phyloP scores from a whole-genome alignment of 164 flowering plant species.

The Magnolia officinalis region DNA sequence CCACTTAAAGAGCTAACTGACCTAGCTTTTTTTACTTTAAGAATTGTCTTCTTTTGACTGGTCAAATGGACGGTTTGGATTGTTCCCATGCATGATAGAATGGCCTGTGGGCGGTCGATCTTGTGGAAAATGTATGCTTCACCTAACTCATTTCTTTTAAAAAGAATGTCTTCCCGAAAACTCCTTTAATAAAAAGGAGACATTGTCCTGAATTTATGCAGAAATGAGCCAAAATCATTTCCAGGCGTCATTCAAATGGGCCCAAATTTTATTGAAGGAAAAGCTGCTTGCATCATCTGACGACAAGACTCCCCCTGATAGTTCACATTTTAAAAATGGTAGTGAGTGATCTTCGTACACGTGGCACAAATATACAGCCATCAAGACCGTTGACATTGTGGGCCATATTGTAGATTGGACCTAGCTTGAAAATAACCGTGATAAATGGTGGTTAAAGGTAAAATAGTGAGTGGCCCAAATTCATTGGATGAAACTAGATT shows the following conservation, averaged over 20 bases:
- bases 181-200: background rate
- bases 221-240: background rate
- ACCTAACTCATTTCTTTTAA: background rate
- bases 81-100: no score
- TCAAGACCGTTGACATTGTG: background rate
- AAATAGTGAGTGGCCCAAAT: no score
- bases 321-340: background rate
- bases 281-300: background rate
- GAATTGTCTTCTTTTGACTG: no score
- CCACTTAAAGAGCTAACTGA: no score
- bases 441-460: no score
- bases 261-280: background rate
- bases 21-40: no score
- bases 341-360: background rate
- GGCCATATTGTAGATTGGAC: background rate
- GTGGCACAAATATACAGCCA: background rate
- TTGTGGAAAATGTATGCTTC: background rate
- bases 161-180: background rate
- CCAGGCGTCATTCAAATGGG: background rate
- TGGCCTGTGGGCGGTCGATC: no score
- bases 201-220: background rate
- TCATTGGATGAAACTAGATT: no score
- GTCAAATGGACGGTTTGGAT: no score
- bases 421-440: no score
- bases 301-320: background rate